A percentile compares a stretch with the other conserved stretches of the same genome.
Evolutionary conservation across 306 rosid species (phyloP).

Genomic region (Prunus mongolica): DNA sequence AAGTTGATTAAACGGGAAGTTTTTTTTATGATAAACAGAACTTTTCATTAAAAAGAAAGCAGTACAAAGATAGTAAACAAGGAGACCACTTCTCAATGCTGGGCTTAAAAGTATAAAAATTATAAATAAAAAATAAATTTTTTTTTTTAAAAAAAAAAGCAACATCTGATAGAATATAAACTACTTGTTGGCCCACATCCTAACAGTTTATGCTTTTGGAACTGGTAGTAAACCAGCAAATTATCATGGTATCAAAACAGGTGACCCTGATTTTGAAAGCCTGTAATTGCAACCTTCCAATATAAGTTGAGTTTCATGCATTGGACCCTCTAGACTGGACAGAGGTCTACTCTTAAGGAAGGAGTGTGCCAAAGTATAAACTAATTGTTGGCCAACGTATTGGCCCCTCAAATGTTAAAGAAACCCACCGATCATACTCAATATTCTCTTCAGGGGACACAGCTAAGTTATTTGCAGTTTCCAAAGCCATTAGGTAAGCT

Average conservation of each 20-base stretch:
- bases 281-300: conserved; percentile 4
- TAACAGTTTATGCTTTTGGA: too few relatives aligned
- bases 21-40: not conserved
- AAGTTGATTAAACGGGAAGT: not conserved
- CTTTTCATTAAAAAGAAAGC: not conserved
- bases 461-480: conserved; percentile 62
- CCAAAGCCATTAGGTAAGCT: conserved; percentile 90
- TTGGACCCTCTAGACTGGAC: not conserved
- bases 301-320: not conserved
- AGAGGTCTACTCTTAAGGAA: not conserved
- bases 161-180: not conserved
- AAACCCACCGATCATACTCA: conserved; percentile 82
- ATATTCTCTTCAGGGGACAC: conserved; percentile 74
- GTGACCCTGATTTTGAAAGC: not conserved
- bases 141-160: not conserved
- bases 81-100: not conserved
- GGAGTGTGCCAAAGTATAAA: not conserved
- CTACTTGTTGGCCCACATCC: not conserved
- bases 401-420: conserved; percentile 16
- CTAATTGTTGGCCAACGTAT: not conserved
- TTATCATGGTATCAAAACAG: not conserved
- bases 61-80: not conserved
- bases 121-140: too few relatives aligned
- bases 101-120: not conserved
- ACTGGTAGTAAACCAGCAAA: not conserved